A percentile compares a stretch with the other conserved stretches of the same genome.
These are phyloP conservation scores for Dissophora globulifera DNA, from an alignment of 192 early-diverging fungal genomes.

Conservation along the genomic window DNA sequence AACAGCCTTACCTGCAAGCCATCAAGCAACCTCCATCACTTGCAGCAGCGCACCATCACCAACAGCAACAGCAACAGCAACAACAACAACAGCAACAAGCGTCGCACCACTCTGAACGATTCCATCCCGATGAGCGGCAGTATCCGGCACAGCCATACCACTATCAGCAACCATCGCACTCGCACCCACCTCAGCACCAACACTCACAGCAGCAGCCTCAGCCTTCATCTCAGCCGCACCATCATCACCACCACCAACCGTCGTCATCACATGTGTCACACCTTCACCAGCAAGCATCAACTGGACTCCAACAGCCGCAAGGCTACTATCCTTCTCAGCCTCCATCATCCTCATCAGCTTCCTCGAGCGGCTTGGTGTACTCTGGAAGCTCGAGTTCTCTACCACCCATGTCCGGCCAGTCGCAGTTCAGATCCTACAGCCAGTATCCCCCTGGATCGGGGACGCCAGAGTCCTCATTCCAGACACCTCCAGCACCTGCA, in stretches of 20 bases:
- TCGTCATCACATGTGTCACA: conserved; percentile 6
- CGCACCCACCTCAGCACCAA: conserved; percentile 7
- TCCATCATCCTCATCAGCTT: conserved; percentile 6
- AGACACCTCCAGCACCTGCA: background rate
- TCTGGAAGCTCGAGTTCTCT: conserved; percentile 10
- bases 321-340: conserved; percentile 21
- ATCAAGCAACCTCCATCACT: conserved; percentile 18
- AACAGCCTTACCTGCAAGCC: conserved; percentile 24
- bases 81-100: conserved; percentile 12
- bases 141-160: conserved; percentile 17
- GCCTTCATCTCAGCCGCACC: conserved; percentile 11
- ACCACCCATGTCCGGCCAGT: conserved; percentile 33
- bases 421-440: conserved; percentile 26
- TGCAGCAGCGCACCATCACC: background rate
- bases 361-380: background rate
- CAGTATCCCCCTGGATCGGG: conserved; percentile 31
- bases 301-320: conserved; percentile 11
- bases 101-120: conserved; percentile 16
- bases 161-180: conserved; percentile 18
- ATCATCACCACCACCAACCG: conserved; percentile 18
- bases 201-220: conserved; percentile 26
- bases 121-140: conserved; percentile 25
- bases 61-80: conserved; percentile 17
- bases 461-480: conserved; percentile 15
- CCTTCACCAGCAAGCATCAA: conserved; percentile 25